Evolutionary conservation across 2,329 filamentous ascomycete genomes (phyloP), one percentile per base, ranked within the genome.

Genomic region (Calonectria naviculata): DNA sequence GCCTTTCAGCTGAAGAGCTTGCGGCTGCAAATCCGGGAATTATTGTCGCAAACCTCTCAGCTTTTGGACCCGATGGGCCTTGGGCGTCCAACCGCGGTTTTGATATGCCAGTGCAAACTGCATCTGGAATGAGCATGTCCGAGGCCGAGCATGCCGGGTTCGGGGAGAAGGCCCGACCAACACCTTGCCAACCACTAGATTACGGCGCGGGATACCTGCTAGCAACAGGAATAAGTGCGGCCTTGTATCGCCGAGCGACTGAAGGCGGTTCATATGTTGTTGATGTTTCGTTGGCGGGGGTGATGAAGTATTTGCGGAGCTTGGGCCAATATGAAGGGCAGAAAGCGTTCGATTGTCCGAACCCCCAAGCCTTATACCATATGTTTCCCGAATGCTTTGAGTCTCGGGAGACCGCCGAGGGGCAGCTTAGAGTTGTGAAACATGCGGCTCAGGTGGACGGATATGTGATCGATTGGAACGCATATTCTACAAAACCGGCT

Each of bases 161-260:
- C 0, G 83, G 82, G 0, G 84, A 86, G 56, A 66, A 80, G 0
- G 85, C 86, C 0, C 83, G 84, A 1, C 80, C 84, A 0, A 80
- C 85, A 36, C 89, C 89, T 0, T 89, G 86, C 65, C 89, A 91
- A 78, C 89, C 86, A 0, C 82, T 91, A 0, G 89, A 91, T 75
- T 88, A 91, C 71, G 87, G 84, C 0, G 84, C 83, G 0, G 89
- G 89, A 0, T 91, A 89, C 65, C 81, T 91, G 24, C 82, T 91
- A 0, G 88, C 89, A 0, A 81, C 87, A 0, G 89, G 89, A 0
- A 84, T 91, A 3, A 80, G 84, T 28, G 85, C 88, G 0, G 88
- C 89, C 0, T 49, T 91, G 5, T 87, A 89, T 70, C 84, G 83
- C 61, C 83, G 85, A 17, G 83, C 83, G 0, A 80, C 73, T 0